phyloP scores from a whole-genome alignment of 371 early-diverging fungal species.

The Batkoa obscura region DNA sequence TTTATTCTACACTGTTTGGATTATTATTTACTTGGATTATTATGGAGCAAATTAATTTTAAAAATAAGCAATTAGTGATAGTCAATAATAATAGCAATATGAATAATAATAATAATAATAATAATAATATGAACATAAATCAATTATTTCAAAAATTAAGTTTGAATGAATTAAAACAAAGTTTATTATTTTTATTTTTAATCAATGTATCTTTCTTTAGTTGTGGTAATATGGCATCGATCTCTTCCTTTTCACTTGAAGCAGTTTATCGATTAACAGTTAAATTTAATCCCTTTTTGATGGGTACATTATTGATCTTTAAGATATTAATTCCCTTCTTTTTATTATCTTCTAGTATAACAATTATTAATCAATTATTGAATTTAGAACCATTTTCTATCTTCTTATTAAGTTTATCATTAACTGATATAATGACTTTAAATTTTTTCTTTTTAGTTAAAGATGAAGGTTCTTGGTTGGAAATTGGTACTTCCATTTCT shows the following conservation, averaged over 20 bases:
- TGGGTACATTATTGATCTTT: conserved; percentile 64
- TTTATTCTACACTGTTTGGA: conserved; percentile 60
- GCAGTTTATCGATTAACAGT: conserved; percentile 85
- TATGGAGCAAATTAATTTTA: conserved; percentile 41
- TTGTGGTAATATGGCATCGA: conserved; percentile 83
- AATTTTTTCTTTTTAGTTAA: conserved; percentile 87
- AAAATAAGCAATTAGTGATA: background rate
- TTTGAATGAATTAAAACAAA: background rate
- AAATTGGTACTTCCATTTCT: conserved; percentile 89
- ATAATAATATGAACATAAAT: background rate
- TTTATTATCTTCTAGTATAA: conserved; percentile 59
- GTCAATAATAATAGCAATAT: too few species aligned
- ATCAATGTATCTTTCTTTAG: conserved; percentile 90
- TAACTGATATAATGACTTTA: conserved; percentile 82
- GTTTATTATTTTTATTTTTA: conserved; percentile 56
- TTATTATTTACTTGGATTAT: conserved; percentile 63
- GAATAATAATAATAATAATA: too few species aligned
- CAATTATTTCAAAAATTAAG: background rate
- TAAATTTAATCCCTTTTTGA: conserved; percentile 74
- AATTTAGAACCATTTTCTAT: conserved; percentile 65
- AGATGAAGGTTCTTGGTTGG: conserved; percentile 87
- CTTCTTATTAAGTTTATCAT: conserved; percentile 60
- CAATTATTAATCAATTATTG: conserved; percentile 45
- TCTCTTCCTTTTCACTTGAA: conserved; percentile 68
- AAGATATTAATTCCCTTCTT: conserved; percentile 88